These are phyloP conservation scores for Aspergillus diversus DNA, from an alignment of 495 filamentous ascomycete genomes.

Conservation along the genomic window DNA sequence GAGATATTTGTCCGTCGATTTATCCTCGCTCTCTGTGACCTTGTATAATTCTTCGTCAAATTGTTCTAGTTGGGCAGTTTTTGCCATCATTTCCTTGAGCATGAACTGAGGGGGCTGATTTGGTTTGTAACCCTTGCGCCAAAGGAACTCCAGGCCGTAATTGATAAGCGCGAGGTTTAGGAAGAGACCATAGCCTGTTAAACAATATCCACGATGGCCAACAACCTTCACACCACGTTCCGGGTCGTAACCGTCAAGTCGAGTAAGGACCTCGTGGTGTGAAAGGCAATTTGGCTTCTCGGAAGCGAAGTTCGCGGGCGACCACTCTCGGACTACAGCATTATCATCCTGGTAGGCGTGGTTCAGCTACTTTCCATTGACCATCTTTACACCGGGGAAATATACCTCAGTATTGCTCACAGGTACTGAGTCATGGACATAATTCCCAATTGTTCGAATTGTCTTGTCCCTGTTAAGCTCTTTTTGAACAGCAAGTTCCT, in stretches of 20 bases:
- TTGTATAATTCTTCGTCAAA: constrained; percentile 99
- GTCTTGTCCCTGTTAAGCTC: constrained; percentile 72
- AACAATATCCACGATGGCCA: constrained; percentile 92
- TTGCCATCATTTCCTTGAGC: constrained; percentile 96
- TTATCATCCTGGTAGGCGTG: constrained; percentile 70
- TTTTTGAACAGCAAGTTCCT: constrained; percentile 73
- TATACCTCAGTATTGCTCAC: constrained; percentile 81
- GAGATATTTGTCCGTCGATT: constrained; percentile 90
- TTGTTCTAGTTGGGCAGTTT: constrained; percentile 95
- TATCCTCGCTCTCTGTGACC: constrained; percentile 77
- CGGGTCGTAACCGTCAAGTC: constrained; percentile 89
- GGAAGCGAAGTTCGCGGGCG: constrained; percentile 68
- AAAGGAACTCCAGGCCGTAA: constrained; percentile 89
- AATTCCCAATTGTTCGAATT: constrained; percentile 85
- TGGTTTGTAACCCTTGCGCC: constrained; percentile 75
- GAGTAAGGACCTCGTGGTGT: constrained; percentile 90
- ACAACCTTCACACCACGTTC: constrained; percentile 94
- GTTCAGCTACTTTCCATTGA: constrained; percentile 60
- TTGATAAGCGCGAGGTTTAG: constrained; percentile 90
- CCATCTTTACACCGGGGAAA: background rate
- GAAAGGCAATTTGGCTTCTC: constrained; percentile 77
- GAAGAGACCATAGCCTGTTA: constrained; percentile 89
- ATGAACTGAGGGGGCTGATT: constrained; percentile 96
- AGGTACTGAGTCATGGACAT: constrained; percentile 92
- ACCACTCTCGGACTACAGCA: constrained; percentile 72